A percentile compares a stretch with the other conserved stretches of the same genome.
These are phyloP conservation scores for Quercus alba DNA, from an alignment of 306 rosid species.

Conservation along the genomic window DNA sequence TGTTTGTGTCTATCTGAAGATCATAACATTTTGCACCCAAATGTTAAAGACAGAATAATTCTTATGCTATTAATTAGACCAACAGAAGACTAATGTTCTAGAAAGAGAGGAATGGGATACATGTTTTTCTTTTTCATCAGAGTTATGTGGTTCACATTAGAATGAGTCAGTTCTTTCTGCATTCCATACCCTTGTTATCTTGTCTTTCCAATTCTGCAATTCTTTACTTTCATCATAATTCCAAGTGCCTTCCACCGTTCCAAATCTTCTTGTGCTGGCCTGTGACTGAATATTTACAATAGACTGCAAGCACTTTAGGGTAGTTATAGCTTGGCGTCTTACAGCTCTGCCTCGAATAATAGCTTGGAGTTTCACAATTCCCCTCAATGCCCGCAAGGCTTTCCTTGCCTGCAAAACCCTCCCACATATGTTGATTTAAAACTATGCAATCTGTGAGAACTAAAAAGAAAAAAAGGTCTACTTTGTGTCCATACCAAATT, in stretches of 20 bases:
- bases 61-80: background rate
- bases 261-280: slow-evolving; percentile 62
- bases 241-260: slow-evolving; percentile 40
- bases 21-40: background rate
- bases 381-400: slow-evolving; percentile 86
- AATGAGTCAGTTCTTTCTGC: background rate
- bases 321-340: slow-evolving; percentile 80
- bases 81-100: background rate
- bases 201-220: slow-evolving; percentile 50
- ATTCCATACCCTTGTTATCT: slow-evolving; percentile 49
- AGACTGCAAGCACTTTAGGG: slow-evolving; percentile 86
- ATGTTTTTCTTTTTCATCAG: background rate
- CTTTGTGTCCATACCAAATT: background rate
- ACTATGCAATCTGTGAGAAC: background rate
- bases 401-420: slow-evolving; percentile 66
- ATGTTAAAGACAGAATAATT: background rate
- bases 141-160: background rate
- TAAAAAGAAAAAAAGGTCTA: background rate
- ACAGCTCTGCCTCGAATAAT: slow-evolving; percentile 88
- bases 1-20: slow-evolving; percentile 68
- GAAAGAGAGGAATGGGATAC: background rate
- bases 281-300: slow-evolving; percentile 75
- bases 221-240: slow-evolving; percentile 16
- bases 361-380: slow-evolving; percentile 96
- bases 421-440: slow-evolving; percentile 1